Conservation (phyloP, 169 alveolate genomes). For the Cryptosporidium andersoni region DNA sequence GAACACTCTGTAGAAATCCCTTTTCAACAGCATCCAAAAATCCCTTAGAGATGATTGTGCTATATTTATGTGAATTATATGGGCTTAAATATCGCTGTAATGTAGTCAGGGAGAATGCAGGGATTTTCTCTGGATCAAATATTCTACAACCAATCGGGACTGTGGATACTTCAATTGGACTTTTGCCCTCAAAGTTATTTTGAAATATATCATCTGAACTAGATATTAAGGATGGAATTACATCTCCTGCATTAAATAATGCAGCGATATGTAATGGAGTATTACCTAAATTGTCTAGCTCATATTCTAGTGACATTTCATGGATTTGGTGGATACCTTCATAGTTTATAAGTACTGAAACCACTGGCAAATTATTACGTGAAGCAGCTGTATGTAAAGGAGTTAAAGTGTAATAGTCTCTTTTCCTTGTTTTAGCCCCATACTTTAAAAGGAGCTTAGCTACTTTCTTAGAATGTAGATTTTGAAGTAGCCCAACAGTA, state of each 20-base stretch:
- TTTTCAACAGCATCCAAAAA: slow-evolving; percentile 11
- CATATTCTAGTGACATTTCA: slow-evolving; percentile 19
- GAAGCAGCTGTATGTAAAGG: slow-evolving; percentile 67
- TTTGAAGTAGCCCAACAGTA: slow-evolving; percentile 40
- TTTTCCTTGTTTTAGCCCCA: slow-evolving; percentile 26
- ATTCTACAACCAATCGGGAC: slow-evolving; percentile 65
- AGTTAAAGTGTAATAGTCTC: slow-evolving; percentile 46
- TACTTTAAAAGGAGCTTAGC: slow-evolving; percentile 12
- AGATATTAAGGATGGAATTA: slow-evolving; percentile 19
- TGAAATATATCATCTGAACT: slow-evolving; percentile 15
- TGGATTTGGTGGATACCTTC: background rate
- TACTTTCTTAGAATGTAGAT: slow-evolving; percentile 56
- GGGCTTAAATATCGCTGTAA: background rate
- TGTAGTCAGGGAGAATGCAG: slow-evolving; percentile 35
- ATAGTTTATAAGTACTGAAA: slow-evolving; percentile 5
- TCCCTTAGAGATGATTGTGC: background rate
- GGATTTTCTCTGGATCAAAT: slow-evolving; percentile 28
- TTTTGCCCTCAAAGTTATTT: slow-evolving; percentile 28
- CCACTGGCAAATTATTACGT: slow-evolving; percentile 53
- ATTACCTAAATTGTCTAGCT: slow-evolving; percentile 43
- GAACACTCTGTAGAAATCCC: slow-evolving; percentile 33
- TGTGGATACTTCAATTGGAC: slow-evolving; percentile 59
- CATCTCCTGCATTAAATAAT: slow-evolving; percentile 54
- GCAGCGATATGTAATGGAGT: slow-evolving; percentile 71
- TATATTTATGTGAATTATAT: background rate